phyloP scores from a whole-genome alignment of 441 rosid species.

The Pelargonium myrrhifolium region DNA sequence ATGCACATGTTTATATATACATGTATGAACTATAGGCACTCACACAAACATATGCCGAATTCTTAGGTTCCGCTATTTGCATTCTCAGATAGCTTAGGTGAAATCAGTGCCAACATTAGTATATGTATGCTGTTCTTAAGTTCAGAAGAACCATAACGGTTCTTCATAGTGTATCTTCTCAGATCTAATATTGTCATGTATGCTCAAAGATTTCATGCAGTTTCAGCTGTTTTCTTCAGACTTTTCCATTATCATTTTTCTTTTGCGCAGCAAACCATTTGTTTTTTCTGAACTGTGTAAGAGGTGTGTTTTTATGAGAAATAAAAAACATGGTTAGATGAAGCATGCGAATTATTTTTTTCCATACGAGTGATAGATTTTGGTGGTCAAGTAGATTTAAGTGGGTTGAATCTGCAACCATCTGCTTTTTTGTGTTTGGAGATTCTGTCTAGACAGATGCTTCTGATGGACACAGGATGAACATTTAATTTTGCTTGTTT shows the following conservation, averaged over 20 bases:
- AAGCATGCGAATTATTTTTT: background rate
- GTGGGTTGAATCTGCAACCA: background rate
- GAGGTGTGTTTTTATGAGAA: conserved; percentile 2
- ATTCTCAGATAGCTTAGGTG: background rate
- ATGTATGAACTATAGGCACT: background rate
- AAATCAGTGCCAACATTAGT: background rate
- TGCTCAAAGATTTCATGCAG: conserved; percentile 1
- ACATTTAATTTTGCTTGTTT: background rate
- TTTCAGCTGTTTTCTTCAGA: background rate
- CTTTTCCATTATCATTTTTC: background rate
- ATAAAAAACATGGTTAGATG: background rate
- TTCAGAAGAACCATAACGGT: background rate
- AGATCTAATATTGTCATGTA: conserved; percentile 1
- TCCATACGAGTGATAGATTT: background rate
- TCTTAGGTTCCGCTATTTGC: background rate
- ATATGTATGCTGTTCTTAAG: background rate
- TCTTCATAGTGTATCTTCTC: background rate
- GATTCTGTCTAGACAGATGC: background rate
- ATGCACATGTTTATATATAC: background rate
- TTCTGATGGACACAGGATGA: background rate
- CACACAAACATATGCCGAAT: background rate
- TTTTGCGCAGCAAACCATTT: background rate
- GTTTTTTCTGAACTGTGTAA: background rate
- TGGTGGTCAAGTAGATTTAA: conserved; percentile 2
- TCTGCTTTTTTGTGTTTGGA: background rate